Conservation (phyloP, 495 filamentous ascomycete genomes). For the Aspergillus funiculosus region DNA sequence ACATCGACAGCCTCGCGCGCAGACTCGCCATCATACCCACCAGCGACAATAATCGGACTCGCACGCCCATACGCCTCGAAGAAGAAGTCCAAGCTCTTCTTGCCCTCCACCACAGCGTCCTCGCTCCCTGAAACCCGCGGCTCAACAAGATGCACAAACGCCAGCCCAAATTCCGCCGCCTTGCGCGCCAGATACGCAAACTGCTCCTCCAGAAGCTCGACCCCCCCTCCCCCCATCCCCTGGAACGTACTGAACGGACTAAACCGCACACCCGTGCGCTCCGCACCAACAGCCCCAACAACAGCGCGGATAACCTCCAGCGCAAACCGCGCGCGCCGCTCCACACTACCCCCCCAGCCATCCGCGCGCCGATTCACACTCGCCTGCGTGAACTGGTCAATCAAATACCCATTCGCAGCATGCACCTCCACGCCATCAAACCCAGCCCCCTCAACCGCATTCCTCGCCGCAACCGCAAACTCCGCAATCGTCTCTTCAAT, state of each 20-base stretch:
- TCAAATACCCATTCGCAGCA: conserved; percentile 66
- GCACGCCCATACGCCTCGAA: conserved; percentile 38
- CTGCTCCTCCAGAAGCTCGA: conserved; percentile 57
- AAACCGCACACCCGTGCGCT: conserved; percentile 57
- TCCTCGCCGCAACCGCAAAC: conserved; percentile 55
- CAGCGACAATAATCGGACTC: conserved; percentile 55
- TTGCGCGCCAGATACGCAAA: conserved; percentile 53
- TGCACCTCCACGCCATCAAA: conserved; percentile 76
- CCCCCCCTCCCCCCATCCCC: conserved; percentile 61
- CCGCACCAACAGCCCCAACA: conserved; percentile 56
- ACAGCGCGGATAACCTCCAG: conserved; percentile 62
- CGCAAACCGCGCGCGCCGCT: conserved; percentile 61
- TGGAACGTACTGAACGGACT: conserved; percentile 62
- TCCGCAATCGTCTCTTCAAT: conserved; percentile 51
- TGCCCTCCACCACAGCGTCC: conserved; percentile 31
- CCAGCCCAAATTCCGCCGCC: conserved; percentile 51
- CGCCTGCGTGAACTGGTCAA: conserved; percentile 69
- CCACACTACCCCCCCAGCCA: conserved; percentile 61
- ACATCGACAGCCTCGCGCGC: conserved; percentile 45
- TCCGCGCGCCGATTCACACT: conserved; percentile 58
- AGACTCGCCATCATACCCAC: conserved; percentile 47
- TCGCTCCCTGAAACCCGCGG: conserved; percentile 41
- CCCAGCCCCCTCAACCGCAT: conserved; percentile 59
- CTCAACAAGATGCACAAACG: conserved; percentile 63
- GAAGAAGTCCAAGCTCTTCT: conserved; percentile 48